Conservation (phyloP, 257 asterid species). For the Nicotiana tomentosiformis region DNA sequence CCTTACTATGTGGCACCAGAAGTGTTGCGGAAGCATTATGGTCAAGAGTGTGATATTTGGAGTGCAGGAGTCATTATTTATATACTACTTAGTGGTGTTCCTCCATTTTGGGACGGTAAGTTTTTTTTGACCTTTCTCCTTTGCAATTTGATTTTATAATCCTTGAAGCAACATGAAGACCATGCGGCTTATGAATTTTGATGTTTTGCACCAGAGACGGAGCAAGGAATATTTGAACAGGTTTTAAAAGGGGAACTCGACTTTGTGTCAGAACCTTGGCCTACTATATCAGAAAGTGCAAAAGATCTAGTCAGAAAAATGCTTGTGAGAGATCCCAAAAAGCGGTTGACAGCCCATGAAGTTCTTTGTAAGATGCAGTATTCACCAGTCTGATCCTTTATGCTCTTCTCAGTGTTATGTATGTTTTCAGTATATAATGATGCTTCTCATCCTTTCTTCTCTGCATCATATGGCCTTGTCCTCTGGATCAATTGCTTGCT, state of each 20-base stretch:
- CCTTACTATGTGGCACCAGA: slow-evolving; percentile 71
- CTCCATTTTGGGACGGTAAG: slow-evolving; percentile 71
- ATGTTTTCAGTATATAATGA: not conserved
- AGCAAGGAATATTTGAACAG: slow-evolving; percentile 67
- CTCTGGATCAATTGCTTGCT: not conserved
- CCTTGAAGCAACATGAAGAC: not conserved
- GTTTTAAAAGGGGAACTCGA: slow-evolving; percentile 66
- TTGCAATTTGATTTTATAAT: not conserved
- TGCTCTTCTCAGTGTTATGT: not conserved
- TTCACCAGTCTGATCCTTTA: slow-evolving; percentile 11
- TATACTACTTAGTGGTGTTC: slow-evolving; percentile 59
- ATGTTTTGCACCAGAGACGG: slow-evolving; percentile 40
- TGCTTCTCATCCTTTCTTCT: not conserved
- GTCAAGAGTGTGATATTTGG: slow-evolving; percentile 70
- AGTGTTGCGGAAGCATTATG: slow-evolving; percentile 52
- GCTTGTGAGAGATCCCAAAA: slow-evolving; percentile 64
- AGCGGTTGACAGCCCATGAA: slow-evolving; percentile 57
- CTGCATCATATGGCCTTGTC: not conserved
- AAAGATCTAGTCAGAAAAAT: slow-evolving; percentile 57
- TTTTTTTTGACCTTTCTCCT: not conserved
- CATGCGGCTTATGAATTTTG: not conserved
- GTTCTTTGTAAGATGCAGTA: slow-evolving; percentile 53
- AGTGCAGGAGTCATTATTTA: slow-evolving; percentile 70
- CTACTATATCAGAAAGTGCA: slow-evolving; percentile 58
- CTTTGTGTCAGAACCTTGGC: slow-evolving; percentile 71